Base-by-base conservation (phyloP, 495 filamentous ascomycete species). In the Viridothelium virens region DNA sequence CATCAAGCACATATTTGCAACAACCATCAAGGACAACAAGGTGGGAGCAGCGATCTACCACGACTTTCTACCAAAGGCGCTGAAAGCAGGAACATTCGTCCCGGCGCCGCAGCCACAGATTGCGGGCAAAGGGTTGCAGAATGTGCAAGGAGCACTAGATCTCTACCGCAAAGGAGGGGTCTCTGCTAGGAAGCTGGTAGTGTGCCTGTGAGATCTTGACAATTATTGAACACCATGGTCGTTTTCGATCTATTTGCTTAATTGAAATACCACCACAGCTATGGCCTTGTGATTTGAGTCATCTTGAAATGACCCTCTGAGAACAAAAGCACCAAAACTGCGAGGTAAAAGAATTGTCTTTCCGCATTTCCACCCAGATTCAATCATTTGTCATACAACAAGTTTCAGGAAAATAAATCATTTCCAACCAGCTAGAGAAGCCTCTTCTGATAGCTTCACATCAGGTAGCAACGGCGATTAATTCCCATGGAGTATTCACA, bases 1-100 rank as follows among this genome's bases (percentile, higher is more conserved):
- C 41, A 44, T 44, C 41, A 44, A 44, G 41, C 7, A 7, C 41
- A 14, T 7, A 14, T 44, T 14, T 44, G 41, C 14, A 7, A 44
- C 41, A 44, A 44, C 7, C 41, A 44, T 44, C 14, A 7, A 14
- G 14, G 14, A 44, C 41, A 14, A 44, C 7, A 44, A 44, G 14
- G 41, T 14, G 6, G 14, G 41, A 14, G 41, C 6, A 44, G 1
- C 41, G 25, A 25, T 44, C 41, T 44, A 7, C 1, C 41, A 66
- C 63, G 73, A 81, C n/a, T 81, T 70, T 62, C 67, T 80, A 9
- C 74, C 76, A 47, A 65, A 72, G 31, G 79, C 77, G 41, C 65
- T 81, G 66, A 62, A 75, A 66, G 59, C 50, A 34, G 79, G 79
- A 50, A 74, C 73, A 68, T 62, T 81, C 11, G 71, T 74, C 71